Conservation (phyloP, 2,329 filamentous ascomycete species). For the Amauroascus niger region DNA sequence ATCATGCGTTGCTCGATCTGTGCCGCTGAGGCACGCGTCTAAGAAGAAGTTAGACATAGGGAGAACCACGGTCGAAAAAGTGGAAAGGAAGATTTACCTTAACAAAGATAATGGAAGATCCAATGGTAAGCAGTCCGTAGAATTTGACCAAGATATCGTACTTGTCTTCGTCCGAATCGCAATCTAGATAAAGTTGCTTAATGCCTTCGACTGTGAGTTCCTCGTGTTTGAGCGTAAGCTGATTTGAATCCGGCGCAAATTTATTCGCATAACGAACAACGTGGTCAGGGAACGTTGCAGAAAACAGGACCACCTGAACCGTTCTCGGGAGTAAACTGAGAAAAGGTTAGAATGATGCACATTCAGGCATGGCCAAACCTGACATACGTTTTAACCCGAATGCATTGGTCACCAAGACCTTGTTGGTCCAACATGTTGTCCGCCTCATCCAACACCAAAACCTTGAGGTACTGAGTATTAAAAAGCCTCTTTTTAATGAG, state of each 20-base stretch:
- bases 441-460: slow-evolving; percentile 89
- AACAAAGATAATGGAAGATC: slow-evolving; percentile 96
- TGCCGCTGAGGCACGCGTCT: slow-evolving; percentile 77
- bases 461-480: slow-evolving; percentile 59
- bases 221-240: slow-evolving; percentile 77
- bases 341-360: slow-evolving; percentile 26
- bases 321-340: slow-evolving; percentile 59
- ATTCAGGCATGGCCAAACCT: too few species aligned
- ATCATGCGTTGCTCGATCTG: slow-evolving; percentile 81
- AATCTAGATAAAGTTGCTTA: slow-evolving; percentile 96
- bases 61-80: background rate
- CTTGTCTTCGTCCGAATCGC: slow-evolving; percentile 68
- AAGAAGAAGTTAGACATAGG: slow-evolving; percentile 2
- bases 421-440: slow-evolving; percentile 98
- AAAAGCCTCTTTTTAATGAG: slow-evolving; percentile 68
- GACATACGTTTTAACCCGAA: slow-evolving; percentile 74
- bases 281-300: slow-evolving; percentile 80
- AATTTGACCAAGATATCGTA: slow-evolving; percentile 83
- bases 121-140: slow-evolving; percentile 92
- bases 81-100: slow-evolving; percentile 47
- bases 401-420: slow-evolving; percentile 88
- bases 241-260: slow-evolving; percentile 78
- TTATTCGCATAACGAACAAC: slow-evolving; percentile 73
- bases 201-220: slow-evolving; percentile 95
- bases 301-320: slow-evolving; percentile 89